A percentile compares a stretch with the other conserved stretches of the same genome.
These are phyloP conservation scores for Fraxinus platypoda DNA, from an alignment of 305 asterid genomes.

Conservation along the genomic window DNA sequence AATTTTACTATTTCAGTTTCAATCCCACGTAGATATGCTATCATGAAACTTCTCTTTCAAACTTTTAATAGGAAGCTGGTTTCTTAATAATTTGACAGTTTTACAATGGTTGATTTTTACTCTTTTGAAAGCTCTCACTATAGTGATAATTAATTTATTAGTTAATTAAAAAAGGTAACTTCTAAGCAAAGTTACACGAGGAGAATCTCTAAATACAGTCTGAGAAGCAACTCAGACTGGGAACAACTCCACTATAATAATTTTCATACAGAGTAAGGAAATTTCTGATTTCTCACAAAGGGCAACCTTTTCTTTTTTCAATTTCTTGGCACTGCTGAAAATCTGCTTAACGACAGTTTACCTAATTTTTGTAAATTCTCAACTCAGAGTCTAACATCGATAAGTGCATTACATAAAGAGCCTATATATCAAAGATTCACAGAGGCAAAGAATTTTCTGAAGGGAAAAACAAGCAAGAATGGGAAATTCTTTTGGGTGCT, in stretches of 20 bases:
- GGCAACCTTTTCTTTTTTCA: not conserved
- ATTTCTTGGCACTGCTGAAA: not conserved
- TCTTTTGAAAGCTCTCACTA: not conserved
- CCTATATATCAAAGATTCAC: conserved; percentile 24
- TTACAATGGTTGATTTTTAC: not conserved
- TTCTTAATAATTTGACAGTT: not conserved
- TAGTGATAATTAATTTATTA: no score
- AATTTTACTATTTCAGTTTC: no score
- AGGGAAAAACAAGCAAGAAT: conserved; percentile 22
- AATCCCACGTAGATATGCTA: no score
- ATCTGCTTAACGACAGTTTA: conserved; percentile 38
- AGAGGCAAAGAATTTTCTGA: not conserved
- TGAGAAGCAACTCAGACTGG: not conserved
- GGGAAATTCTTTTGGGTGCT: conserved; percentile 98
- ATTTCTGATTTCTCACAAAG: not conserved
- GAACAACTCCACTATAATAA: no score
- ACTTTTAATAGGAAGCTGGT: no score
- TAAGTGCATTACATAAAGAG: conserved; percentile 12
- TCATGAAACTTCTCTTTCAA: not conserved
- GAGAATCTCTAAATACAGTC: not conserved
- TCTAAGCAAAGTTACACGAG: no score
- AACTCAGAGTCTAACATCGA: conserved; percentile 8
- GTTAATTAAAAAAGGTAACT: not conserved
- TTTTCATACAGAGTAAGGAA: not conserved
- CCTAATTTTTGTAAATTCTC: conserved; percentile 33